phyloP scores from a whole-genome alignment of 371 early-diverging fungal species.

The Choanephora cucurbitarum region DNA sequence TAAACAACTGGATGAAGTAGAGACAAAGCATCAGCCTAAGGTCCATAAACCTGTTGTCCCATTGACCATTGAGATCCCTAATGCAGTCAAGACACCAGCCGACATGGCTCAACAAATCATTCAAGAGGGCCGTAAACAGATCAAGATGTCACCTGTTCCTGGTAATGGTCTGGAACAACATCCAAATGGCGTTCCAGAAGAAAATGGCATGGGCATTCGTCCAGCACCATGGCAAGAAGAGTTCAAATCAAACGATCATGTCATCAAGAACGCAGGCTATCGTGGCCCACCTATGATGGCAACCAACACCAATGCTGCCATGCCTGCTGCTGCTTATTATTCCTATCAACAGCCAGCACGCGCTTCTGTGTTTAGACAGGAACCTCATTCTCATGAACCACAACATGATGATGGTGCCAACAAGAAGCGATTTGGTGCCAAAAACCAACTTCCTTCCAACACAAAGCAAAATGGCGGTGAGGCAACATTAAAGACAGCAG shows the following conservation, averaged over 20 bases:
- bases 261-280: slow-evolving; percentile 1
- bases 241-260: slow-evolving; percentile 1
- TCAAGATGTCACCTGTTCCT: slow-evolving; percentile 30
- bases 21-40: slow-evolving; percentile 19
- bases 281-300: background rate
- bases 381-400: background rate
- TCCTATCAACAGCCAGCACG: slow-evolving; percentile 16
- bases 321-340: slow-evolving; percentile 5
- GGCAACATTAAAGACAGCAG: slow-evolving; percentile 8
- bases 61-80: slow-evolving; percentile 47
- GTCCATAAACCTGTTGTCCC: slow-evolving; percentile 33
- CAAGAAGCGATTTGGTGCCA: slow-evolving; percentile 13
- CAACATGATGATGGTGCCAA: slow-evolving; percentile 6
- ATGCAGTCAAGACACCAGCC: slow-evolving; percentile 16
- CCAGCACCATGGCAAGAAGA: slow-evolving; percentile 30
- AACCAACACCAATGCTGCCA: background rate
- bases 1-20: background rate
- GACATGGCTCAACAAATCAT: slow-evolving; percentile 29
- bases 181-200: background rate
- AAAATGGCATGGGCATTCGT: slow-evolving; percentile 19
- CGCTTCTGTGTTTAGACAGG: background rate
- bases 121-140: slow-evolving; percentile 32
- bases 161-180: slow-evolving; percentile 4
- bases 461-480: slow-evolving; percentile 6
- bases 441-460: background rate